Conservation (phyloP, 179 eudicot genomes). For the Silene coronaria region DNA sequence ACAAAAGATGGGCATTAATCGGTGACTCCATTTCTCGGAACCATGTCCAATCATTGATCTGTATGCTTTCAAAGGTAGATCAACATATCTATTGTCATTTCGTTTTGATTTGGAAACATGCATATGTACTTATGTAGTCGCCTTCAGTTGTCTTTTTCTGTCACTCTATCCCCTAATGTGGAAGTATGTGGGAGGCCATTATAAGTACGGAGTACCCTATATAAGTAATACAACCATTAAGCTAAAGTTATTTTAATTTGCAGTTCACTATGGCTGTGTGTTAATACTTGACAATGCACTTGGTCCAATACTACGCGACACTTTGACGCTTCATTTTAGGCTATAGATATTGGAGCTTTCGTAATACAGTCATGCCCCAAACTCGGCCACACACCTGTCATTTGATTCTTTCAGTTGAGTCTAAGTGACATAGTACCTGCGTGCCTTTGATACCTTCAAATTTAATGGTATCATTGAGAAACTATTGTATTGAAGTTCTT, state of each 20-base stretch:
- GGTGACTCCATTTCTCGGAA: slow-evolving; percentile 94
- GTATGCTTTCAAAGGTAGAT: slow-evolving; percentile 72
- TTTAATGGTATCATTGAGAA: too few species aligned
- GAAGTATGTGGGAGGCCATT: too few species aligned
- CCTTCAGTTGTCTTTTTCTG: background rate
- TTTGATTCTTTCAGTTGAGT: too few species aligned
- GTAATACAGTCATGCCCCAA: too few species aligned
- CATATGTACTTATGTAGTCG: background rate
- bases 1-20: slow-evolving; percentile 69
- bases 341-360: background rate
- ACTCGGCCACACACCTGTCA: too few species aligned
- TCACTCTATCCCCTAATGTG: background rate
- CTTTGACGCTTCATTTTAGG: background rate
- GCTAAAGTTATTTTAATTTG: too few species aligned
- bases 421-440: too few species aligned
- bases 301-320: background rate
- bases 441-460: too few species aligned
- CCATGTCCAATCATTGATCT: slow-evolving; percentile 81
- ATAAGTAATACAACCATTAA: too few species aligned
- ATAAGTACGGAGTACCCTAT: too few species aligned
- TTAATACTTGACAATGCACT: background rate
- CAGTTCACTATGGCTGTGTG: background rate
- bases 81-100: background rate
- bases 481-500: too few species aligned
- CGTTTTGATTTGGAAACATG: background rate